Conservation (phyloP, 208 protist genomes). For the Leishmania gerbilli region DNA sequence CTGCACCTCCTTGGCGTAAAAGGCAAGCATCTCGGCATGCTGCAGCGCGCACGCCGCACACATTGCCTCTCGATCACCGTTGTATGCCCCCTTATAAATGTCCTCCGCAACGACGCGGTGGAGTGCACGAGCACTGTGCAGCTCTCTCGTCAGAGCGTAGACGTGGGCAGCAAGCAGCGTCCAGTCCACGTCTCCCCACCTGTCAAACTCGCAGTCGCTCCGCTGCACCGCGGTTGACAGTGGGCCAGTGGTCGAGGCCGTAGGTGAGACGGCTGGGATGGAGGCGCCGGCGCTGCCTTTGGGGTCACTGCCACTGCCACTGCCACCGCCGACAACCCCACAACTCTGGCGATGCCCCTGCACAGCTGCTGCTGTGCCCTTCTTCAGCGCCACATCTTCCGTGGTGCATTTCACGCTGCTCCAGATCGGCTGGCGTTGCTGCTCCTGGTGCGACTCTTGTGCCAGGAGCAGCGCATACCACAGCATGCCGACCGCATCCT, state of each 20-base stretch:
- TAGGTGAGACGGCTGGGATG: neutral
- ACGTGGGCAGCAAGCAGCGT: constrained; percentile 29
- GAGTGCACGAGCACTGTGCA: constrained; percentile 15
- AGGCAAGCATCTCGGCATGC: neutral
- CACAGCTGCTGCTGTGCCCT: neutral
- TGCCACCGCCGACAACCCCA: neutral
- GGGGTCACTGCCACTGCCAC: neutral
- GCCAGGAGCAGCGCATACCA: constrained; percentile 12
- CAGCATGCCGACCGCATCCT: constrained; percentile 8
- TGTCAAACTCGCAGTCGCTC: neutral
- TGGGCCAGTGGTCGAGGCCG: neutral
- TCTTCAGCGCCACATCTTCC: neutral
- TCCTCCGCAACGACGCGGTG: constrained; percentile 17
- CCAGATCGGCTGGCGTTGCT: neutral
- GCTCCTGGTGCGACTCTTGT: neutral
- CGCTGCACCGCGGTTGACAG: neutral
- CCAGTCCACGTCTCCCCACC: constrained; percentile 22
- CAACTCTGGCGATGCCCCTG: neutral
- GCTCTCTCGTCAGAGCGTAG: constrained; percentile 24
- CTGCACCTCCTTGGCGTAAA: constrained; percentile 4
- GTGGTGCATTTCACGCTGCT: neutral
- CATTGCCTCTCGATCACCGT: constrained; percentile 8
- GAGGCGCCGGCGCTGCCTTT: neutral
- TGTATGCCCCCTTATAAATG: neutral
- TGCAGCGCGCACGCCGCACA: constrained; percentile 14